phyloP scores from a whole-genome alignment of 768 basidiomycete genomes.

The Panus rudis region DNA sequence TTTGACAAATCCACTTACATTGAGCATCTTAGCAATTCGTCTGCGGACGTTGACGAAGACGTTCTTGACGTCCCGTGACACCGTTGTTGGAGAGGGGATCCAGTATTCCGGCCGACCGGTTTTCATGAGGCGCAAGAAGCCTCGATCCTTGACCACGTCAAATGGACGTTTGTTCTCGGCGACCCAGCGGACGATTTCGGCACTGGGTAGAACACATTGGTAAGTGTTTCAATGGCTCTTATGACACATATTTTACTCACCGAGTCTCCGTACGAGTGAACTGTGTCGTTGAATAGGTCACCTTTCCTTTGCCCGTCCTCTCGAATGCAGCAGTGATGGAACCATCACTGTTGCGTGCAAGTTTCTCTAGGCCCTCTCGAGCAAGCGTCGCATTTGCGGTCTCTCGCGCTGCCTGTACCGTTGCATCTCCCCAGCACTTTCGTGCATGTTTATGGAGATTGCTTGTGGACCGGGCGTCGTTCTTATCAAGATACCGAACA shows the following conservation, averaged over 20 bases:
- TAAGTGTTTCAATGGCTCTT: too few relatives aligned
- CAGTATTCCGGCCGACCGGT: slow-evolving; percentile 28
- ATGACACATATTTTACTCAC: slow-evolving; percentile 14
- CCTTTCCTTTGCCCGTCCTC: slow-evolving; percentile 22
- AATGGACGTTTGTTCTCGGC: slow-evolving; percentile 26
- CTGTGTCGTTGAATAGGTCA: slow-evolving; percentile 25
- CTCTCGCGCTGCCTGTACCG: slow-evolving; percentile 11
- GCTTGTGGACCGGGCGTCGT: slow-evolving; percentile 23
- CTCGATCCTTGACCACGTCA: slow-evolving; percentile 27
- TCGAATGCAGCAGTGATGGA: slow-evolving; percentile 23
- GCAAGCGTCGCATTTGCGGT: slow-evolving; percentile 1
- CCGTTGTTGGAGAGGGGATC: slow-evolving; percentile 26
- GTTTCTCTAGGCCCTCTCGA: not conserved
- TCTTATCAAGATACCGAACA: slow-evolving; percentile 16
- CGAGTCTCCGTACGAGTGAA: slow-evolving; percentile 19
- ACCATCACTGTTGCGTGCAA: not conserved
- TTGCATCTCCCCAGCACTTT: slow-evolving; percentile 28
- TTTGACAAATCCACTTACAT: slow-evolving; percentile 8
- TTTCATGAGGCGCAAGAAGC: slow-evolving; percentile 26
- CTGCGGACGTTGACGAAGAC: slow-evolving; percentile 18
- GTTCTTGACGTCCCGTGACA: slow-evolving; percentile 25
- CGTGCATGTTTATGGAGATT: slow-evolving; percentile 23
- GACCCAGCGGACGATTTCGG: slow-evolving; percentile 30
- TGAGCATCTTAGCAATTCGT: slow-evolving; percentile 17
- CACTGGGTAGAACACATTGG: slow-evolving; percentile 13